Conservation (phyloP, 2,329 filamentous ascomycete species). For the Venturia effusa region DNA sequence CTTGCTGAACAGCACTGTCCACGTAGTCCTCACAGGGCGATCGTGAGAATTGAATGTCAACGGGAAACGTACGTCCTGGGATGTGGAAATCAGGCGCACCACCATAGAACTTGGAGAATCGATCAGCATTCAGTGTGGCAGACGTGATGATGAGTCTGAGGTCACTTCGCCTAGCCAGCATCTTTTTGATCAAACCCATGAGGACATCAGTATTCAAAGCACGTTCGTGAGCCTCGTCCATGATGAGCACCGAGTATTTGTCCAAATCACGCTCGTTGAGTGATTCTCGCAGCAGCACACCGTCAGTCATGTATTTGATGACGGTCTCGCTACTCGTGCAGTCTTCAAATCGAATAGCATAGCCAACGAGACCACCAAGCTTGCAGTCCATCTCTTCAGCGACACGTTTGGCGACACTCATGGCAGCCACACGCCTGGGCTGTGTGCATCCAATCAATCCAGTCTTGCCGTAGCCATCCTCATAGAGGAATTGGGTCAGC, state of each 20-base stretch:
- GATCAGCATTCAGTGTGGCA: conserved; percentile 95
- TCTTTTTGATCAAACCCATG: conserved; percentile 97
- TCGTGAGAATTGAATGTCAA: conserved; percentile 90
- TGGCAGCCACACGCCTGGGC: conserved; percentile 88
- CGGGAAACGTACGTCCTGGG: conserved; percentile 89
- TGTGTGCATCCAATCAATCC: conserved; percentile 97
- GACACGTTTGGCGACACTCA: conserved; percentile 98
- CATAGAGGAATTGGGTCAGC: conserved; percentile 87
- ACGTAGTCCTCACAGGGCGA: conserved; percentile 97
- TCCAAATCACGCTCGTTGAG: conserved; percentile 87
- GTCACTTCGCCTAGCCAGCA: conserved; percentile 77
- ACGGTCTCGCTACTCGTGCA: conserved; percentile 90
- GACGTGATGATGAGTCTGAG: conserved; percentile 96
- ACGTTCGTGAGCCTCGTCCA: conserved; percentile 98
- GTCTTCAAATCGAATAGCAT: conserved; percentile 96
- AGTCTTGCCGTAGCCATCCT: conserved; percentile 80
- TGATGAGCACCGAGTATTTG: conserved; percentile 95
- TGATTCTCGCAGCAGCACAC: conserved; percentile 85
- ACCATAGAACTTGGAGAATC: conserved; percentile 92
- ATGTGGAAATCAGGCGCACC: conserved; percentile 95
- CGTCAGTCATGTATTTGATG: conserved; percentile 99
- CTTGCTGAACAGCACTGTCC: conserved; percentile 91
- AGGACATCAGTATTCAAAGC: conserved; percentile 94
- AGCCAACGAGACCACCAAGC: conserved; percentile 79
- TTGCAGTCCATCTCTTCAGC: conserved; percentile 97